Evolutionary conservation across 768 basidiomycete species (phyloP), one percentile per base, ranked within the genome.

Genomic region (Hypholoma fasciculare): DNA sequence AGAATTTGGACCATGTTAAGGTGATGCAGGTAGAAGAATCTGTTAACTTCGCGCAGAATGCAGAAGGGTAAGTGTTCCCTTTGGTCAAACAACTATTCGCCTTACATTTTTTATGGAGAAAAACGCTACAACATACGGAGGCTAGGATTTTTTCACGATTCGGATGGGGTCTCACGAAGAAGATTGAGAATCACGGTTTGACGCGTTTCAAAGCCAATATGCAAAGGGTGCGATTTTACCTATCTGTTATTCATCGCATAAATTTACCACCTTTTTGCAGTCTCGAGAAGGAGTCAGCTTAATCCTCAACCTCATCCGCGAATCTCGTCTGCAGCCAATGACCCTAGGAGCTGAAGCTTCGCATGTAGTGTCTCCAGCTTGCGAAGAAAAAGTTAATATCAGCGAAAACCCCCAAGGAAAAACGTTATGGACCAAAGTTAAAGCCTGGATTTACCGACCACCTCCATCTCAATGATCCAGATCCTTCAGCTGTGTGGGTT

Each of bases 1-100:
- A 85, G 72, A 98, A 98, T 71, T 78, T 98, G 56, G 94, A 96
- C 71, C 92, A 96, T 73, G 88, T 93, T 68, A 96, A 95, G 75
- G 83, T 96, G 52, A 89, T 98, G 92, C 87, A 92, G 67, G 89
- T 96, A 36, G 86, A 93, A 61, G 96, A 98, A 72, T 85, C 83
- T 5, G 87, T 91, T 19, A 77, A 82, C 52, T 83, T 96, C 63
- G 78, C 80, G 38, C 90, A 90, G 62, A 79, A 82, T 34, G 72
- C 78, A 1, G 86, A 89, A 62, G 89, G 90, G 94, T 94, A 59
- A 49, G 83, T 73, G 52, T 34, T 49, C n/a, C 49, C 56, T 38
- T 54, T 30, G 36, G 20, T 48, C 13, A 8, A 27, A 38, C 37
- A 46, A 20, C 36, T 16, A 52, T 11, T 19, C 40, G 52, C 39